Evolutionary conservation across 75 land plant genomes (phyloP).

Genomic region (Chamaecyparis obtusa): DNA sequence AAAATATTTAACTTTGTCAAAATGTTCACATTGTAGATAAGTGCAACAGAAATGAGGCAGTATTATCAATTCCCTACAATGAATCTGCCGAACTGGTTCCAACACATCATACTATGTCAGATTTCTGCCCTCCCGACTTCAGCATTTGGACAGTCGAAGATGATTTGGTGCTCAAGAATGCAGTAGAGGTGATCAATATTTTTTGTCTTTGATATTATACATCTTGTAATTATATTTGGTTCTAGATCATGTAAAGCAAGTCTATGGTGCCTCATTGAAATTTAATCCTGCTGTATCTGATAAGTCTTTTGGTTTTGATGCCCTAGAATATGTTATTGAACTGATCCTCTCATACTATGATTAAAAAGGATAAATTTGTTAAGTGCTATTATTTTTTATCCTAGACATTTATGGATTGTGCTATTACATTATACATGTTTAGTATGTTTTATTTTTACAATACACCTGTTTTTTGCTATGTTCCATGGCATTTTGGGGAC

Average conservation of each 20-base stretch:
- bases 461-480: neutral
- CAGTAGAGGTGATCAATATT: constrained; percentile 52
- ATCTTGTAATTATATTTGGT: neutral
- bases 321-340: neutral
- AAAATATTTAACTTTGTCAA: neutral
- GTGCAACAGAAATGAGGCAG: neutral
- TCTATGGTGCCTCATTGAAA: neutral
- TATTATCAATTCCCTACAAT: neutral
- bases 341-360: neutral
- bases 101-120: constrained; percentile 8
- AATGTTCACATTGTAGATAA: neutral
- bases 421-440: neutral
- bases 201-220: neutral
- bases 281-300: neutral
- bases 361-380: neutral
- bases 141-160: constrained; percentile 67
- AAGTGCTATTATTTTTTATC: neutral
- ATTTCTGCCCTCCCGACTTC: constrained; percentile 35
- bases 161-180: constrained; percentile 66
- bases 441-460: neutral
- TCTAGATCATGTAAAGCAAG: neutral
- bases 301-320: neutral
- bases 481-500: no score
- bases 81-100: neutral
- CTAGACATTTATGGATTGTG: neutral